Percentiles rank a stretch among this genome's conserved stretches.
These are phyloP conservation scores for Cucumis hystrix DNA, from an alignment of 306 rosid species.

Conservation along the genomic window DNA sequence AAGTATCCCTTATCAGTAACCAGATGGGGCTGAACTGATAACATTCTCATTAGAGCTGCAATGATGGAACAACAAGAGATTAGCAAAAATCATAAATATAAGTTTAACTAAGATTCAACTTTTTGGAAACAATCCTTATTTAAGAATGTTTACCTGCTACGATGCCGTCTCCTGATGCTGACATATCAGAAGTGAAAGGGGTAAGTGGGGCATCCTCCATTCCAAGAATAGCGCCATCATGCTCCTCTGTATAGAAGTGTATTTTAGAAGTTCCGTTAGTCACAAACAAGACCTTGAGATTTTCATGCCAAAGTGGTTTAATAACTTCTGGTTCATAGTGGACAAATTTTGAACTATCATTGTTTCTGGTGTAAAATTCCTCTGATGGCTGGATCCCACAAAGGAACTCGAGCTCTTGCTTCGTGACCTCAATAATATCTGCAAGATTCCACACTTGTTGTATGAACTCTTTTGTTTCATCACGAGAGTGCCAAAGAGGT, in stretches of 20 bases:
- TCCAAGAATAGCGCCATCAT: slow-evolving; percentile 60
- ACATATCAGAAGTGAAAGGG: slow-evolving; percentile 73
- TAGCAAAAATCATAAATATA: slow-evolving; percentile 1
- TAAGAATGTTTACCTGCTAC: slow-evolving; percentile 54
- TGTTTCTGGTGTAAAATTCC: slow-evolving; percentile 80
- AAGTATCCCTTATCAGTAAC: slow-evolving; percentile 65
- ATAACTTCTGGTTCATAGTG: slow-evolving; percentile 60
- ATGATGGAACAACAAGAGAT: slow-evolving; percentile 3
- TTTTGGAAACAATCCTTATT: background rate
- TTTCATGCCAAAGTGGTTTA: slow-evolving; percentile 66
- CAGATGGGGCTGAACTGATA: slow-evolving; percentile 61
- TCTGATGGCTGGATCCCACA: slow-evolving; percentile 68
- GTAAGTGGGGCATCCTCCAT: slow-evolving; percentile 84
- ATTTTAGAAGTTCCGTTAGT: slow-evolving; percentile 96
- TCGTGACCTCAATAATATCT: slow-evolving; percentile 83
- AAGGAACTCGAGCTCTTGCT: slow-evolving; percentile 90
- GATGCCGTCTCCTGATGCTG: slow-evolving; percentile 92
- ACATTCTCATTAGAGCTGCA: slow-evolving; percentile 77
- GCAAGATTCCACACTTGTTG: slow-evolving; percentile 76
- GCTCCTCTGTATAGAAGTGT: slow-evolving; percentile 73
- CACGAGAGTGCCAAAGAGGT: slow-evolving; percentile 76
- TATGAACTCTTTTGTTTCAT: slow-evolving; percentile 61
- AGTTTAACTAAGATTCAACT: background rate
- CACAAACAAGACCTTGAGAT: slow-evolving; percentile 81
- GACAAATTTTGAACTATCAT: slow-evolving; percentile 60